Evolutionary conservation across 177 flowering plant species (phyloP).

Genomic region (Vitis hybrid): DNA sequence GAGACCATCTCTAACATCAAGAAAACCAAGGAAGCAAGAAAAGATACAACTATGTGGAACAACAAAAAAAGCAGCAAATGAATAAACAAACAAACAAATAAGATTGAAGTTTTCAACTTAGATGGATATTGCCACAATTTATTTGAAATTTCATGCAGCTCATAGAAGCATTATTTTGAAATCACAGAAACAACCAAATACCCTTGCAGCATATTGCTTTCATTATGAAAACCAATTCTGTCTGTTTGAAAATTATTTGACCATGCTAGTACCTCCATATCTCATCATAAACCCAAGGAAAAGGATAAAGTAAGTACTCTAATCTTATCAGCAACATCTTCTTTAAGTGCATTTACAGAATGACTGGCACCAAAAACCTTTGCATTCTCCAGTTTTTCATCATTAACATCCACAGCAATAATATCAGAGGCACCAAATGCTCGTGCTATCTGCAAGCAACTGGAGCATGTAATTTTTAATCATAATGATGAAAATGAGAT

Average conservation of each 20-base stretch:
- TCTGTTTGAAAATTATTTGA: not conserved
- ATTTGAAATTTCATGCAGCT: too few species aligned
- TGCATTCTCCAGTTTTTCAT: conserved; percentile 83
- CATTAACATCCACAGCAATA: conserved; percentile 95
- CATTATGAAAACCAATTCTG: not conserved
- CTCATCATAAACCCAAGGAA: not conserved
- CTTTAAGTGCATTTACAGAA: conserved; percentile 71
- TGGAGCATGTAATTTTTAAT: conserved; percentile 36
- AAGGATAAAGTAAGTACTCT: conserved; percentile 35
- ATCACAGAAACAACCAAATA: not conserved
- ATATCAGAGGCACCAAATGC: conserved; percentile 96
- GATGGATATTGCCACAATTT: too few species aligned
- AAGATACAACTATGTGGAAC: not conserved
- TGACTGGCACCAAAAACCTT: conserved; percentile 88
- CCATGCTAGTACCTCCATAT: not conserved
- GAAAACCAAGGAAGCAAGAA: not conserved
- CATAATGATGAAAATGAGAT: not conserved
- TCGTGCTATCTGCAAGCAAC: conserved; percentile 97
- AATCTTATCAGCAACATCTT: conserved; percentile 77
- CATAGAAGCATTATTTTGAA: too few species aligned
- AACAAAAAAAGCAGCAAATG: not conserved
- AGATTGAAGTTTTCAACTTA: too few species aligned
- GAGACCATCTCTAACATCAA: not conserved
- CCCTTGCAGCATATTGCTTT: too few species aligned
- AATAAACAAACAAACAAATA: not conserved